Conservation (phyloP, 805 yeast species). For the Deakozyma indianensis region DNA sequence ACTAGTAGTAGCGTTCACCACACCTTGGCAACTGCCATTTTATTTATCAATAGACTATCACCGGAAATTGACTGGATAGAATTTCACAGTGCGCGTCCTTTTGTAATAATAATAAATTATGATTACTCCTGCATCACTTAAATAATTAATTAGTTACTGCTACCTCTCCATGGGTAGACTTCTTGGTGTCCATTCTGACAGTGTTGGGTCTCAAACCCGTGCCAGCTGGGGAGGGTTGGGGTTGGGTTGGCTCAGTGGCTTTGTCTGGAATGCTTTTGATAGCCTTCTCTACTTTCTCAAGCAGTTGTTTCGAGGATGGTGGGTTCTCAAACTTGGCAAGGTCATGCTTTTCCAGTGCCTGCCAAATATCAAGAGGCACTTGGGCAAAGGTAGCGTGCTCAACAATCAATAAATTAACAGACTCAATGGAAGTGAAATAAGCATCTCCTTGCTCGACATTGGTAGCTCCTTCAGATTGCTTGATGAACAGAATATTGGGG, state of each 20-base stretch:
- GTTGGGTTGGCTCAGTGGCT: neutral
- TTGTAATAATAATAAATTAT: too few species aligned
- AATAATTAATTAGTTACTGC: neutral
- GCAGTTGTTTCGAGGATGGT: neutral
- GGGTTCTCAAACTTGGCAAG: constrained; percentile 4
- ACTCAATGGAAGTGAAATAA: constrained; percentile 83
- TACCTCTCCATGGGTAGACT: neutral
- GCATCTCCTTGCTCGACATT: constrained; percentile 19
- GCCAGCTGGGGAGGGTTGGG: neutral
- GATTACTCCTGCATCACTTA: neutral
- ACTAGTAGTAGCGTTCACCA: too few species aligned
- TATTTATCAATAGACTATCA: too few species aligned
- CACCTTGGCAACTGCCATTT: too few species aligned
- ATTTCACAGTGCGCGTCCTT: too few species aligned
- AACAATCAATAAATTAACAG: constrained; percentile 69
- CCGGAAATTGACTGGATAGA: too few species aligned
- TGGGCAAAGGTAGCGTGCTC: constrained; percentile 64
- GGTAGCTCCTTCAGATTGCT: constrained; percentile 21
- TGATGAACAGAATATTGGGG: constrained; percentile 70
- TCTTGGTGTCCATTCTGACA: neutral
- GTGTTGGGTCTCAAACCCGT: constrained; percentile 9
- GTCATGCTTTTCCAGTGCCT: constrained; percentile 32
- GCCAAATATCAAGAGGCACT: constrained; percentile 54
- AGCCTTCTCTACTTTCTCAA: constrained; percentile 3
- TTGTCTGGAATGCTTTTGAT: neutral